phyloP scores from a whole-genome alignment of 2,329 filamentous ascomycete species.

The Neonectria sp. region DNA sequence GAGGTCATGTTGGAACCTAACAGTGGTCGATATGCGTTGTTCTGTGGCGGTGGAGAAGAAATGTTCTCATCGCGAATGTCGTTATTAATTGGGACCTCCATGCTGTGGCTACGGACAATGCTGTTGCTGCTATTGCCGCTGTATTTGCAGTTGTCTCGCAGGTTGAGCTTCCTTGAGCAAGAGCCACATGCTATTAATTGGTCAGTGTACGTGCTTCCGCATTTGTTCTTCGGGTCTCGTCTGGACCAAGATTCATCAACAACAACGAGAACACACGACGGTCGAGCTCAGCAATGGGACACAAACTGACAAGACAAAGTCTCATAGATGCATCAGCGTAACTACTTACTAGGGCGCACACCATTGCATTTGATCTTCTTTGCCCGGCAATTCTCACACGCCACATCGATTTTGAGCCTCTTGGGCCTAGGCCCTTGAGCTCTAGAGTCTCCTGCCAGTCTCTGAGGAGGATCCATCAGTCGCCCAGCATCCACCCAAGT shows the following conservation, averaged over 20 bases:
- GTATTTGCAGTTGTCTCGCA: conserved; percentile 50
- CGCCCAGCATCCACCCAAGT: not conserved
- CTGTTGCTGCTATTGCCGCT: conserved; percentile 25
- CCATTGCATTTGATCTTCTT: conserved; percentile 62
- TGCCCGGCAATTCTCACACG: conserved; percentile 59
- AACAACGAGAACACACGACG: not conserved
- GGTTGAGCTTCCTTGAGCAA: conserved; percentile 48
- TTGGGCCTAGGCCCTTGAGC: conserved; percentile 46
- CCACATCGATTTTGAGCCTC: conserved; percentile 60
- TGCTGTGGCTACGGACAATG: conserved; percentile 14
- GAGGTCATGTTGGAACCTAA: not conserved
- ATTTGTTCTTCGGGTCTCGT: not conserved
- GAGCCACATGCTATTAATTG: conserved; percentile 49
- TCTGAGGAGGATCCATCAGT: conserved; percentile 37
- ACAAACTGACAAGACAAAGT: not conserved
- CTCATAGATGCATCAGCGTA: not conserved
- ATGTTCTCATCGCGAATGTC: not conserved
- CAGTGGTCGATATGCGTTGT: not conserved
- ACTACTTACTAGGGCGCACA: conserved; percentile 52
- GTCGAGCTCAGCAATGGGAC: not conserved
- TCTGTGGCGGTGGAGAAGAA: not conserved
- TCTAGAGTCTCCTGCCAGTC: conserved; percentile 6
- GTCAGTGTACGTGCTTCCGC: conserved; percentile 2
- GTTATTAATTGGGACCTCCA: not conserved
- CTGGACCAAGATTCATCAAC: not conserved